Evolutionary conservation across 805 yeast genomes (phyloP), one percentile per base, ranked within the genome.

Genomic region (Priceomyces carsonii): DNA sequence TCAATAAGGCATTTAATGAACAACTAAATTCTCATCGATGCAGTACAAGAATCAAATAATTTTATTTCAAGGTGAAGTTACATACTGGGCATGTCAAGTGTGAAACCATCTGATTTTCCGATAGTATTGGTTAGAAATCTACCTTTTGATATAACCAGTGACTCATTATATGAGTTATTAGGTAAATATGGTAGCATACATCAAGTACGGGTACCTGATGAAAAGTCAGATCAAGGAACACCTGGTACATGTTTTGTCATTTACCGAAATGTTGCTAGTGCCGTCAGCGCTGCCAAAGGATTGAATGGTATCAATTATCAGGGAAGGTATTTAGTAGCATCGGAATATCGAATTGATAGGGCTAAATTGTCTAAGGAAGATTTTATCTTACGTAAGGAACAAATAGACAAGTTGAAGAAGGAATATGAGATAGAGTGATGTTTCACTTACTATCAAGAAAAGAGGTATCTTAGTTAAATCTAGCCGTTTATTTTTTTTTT

Each of bases 231-330:
- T 10, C 73, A 76, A 5, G 71, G 85, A 8, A 30, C 57, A n/a
- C 75, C 75, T 5, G 72, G 85, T 8, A 73, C 80, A 6, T 80
- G 82, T 16, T 67, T 71, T 36, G 71, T 80, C 12, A 71, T 80
- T 2, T 81, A 68, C 51, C 71, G 69, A 33, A 73, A 73, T 29
- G 39, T 71, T 13, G 55, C 57, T 18, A 67, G 69, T 40, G 81
- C 85, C 10, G 53, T 51, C n/a, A 51, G 54, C 20, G 84, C 85
- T 0, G 61, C 69, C 14, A 71, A 66, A n/a, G 80, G 75, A 40
- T 51, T 80, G 34, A 75, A 75, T 34, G 87, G 87, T 1, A 74
- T 72, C 40, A 79, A 79, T 47, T 74, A 73, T 43, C 71, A 75
- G 39, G 79, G 80, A 6, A 48, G 86, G 36, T 80, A 80, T 47